Evolutionary conservation across 805 yeast species (phyloP).

Genomic region (Saturnispora galanensis): DNA sequence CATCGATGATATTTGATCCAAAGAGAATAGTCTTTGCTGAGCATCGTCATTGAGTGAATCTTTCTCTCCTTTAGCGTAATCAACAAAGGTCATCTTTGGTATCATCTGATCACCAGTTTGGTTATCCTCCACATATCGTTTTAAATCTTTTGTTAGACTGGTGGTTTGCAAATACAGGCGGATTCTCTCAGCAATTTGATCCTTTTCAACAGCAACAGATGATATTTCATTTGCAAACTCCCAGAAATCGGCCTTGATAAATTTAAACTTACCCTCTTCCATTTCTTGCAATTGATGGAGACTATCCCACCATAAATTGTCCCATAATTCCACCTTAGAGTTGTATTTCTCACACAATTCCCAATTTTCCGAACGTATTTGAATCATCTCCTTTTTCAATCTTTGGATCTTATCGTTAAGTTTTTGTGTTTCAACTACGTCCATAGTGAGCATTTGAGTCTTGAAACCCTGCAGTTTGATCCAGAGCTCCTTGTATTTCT

Average conservation of each 20-base stretch:
- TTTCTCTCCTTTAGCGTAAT: slow-evolving; percentile 33
- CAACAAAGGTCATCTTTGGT: slow-evolving; percentile 53
- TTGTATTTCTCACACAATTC: slow-evolving; percentile 41
- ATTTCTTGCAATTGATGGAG: slow-evolving; percentile 54
- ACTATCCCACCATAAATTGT: slow-evolving; percentile 59
- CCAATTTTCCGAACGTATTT: slow-evolving; percentile 47
- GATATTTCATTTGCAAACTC: slow-evolving; percentile 68
- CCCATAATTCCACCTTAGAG: slow-evolving; percentile 53
- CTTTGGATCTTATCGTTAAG: slow-evolving; percentile 46
- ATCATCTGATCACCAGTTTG: slow-evolving; percentile 60
- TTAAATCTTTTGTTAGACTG: slow-evolving; percentile 50
- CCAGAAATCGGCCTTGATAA: slow-evolving; percentile 65
- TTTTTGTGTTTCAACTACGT: slow-evolving; percentile 64
- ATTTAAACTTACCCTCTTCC: slow-evolving; percentile 65
- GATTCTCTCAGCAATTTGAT: slow-evolving; percentile 63
- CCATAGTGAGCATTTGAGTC: slow-evolving; percentile 55
- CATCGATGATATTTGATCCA: slow-evolving; percentile 13
- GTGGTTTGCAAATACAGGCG: slow-evolving; percentile 61
- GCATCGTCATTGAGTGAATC: slow-evolving; percentile 1
- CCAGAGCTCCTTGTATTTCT: slow-evolving; percentile 49
- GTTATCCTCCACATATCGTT: slow-evolving; percentile 38
- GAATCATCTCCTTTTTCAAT: slow-evolving; percentile 32
- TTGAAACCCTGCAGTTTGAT: slow-evolving; percentile 46
- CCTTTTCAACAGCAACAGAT: slow-evolving; percentile 68
- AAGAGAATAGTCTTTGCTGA: slow-evolving; percentile 10